These are phyloP conservation scores for Arabidopsis lyrata DNA, from an alignment of 441 rosid genomes.

Conservation along the genomic window DNA sequence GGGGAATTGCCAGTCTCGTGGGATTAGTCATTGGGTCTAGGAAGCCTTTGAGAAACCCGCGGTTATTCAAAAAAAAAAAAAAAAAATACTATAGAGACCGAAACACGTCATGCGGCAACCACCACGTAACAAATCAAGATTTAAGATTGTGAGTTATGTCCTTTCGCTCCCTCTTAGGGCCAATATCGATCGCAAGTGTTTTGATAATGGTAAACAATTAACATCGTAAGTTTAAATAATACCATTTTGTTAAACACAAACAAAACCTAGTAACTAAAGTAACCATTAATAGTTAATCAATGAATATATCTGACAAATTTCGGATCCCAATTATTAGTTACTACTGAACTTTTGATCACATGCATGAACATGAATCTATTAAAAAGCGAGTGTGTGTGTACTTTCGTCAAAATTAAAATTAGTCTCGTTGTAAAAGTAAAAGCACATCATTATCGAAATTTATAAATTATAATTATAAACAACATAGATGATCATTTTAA, in stretches of 20 bases:
- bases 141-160: slow-evolving; percentile 22
- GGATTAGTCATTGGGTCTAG: too few relatives aligned
- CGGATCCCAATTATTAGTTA: neutral
- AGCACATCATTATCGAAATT: slow-evolving; percentile 4
- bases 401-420: slow-evolving; percentile 11
- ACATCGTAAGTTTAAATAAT: slow-evolving; percentile 21
- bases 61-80: too few relatives aligned
- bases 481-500: neutral
- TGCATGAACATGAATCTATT: slow-evolving; percentile 36
- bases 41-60: too few relatives aligned
- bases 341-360: slow-evolving; percentile 18
- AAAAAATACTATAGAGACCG: neutral
- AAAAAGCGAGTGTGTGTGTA: slow-evolving; percentile 2
- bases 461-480: neutral
- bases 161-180: slow-evolving; percentile 23
- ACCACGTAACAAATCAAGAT: slow-evolving; percentile 23
- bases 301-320: slow-evolving; percentile 12
- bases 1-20: too few relatives aligned
- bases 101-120: slow-evolving; percentile 27
- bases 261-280: slow-evolving; percentile 31
- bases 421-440: neutral
- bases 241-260: slow-evolving; percentile 32
- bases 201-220: slow-evolving; percentile 20
- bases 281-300: neutral
- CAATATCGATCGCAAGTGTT: slow-evolving; percentile 2